Percentiles rank a stretch among this genome's conserved stretches.
phyloP scores from a whole-genome alignment of 345 rosid species.

The Boechera retrofracta region DNA sequence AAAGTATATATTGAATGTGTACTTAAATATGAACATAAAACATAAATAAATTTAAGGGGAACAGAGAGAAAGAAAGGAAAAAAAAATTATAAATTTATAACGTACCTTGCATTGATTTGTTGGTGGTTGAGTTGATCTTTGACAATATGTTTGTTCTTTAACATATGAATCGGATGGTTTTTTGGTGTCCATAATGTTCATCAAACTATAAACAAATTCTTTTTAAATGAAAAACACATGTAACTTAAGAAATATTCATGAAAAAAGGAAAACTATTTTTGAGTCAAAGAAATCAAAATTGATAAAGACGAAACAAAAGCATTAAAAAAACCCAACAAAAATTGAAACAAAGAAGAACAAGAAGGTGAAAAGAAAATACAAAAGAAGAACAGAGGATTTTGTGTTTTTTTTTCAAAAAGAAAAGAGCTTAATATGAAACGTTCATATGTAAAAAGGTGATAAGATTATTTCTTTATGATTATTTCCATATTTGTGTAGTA shows the following conservation, averaged over 20 bases:
- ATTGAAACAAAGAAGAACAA: background rate
- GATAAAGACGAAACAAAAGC: background rate
- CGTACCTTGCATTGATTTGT: slow-evolving; percentile 12
- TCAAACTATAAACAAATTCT: background rate
- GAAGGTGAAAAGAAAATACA: background rate
- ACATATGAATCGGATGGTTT: slow-evolving; percentile 16
- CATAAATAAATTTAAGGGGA: background rate
- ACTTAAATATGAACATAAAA: background rate
- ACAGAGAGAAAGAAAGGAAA: background rate
- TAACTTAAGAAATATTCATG: slow-evolving; percentile 8
- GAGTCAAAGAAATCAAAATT: background rate
- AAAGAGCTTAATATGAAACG: background rate
- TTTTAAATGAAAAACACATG: background rate
- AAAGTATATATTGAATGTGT: background rate
- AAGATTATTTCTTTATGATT: background rate
- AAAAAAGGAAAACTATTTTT: slow-evolving; percentile 3
- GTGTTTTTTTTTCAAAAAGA: background rate
- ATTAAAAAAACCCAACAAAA: background rate
- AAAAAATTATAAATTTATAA: background rate
- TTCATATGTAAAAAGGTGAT: background rate
- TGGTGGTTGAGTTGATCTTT: slow-evolving; percentile 26
- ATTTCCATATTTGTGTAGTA: slow-evolving; percentile 2
- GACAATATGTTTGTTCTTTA: slow-evolving; percentile 24
- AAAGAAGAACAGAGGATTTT: background rate
- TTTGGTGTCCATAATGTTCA: slow-evolving; percentile 30